Percentiles rank a stretch among this genome's conserved stretches.
Conservation (phyloP, 2,329 filamentous ascomycete genomes). For the Scorias spongiosa region DNA sequence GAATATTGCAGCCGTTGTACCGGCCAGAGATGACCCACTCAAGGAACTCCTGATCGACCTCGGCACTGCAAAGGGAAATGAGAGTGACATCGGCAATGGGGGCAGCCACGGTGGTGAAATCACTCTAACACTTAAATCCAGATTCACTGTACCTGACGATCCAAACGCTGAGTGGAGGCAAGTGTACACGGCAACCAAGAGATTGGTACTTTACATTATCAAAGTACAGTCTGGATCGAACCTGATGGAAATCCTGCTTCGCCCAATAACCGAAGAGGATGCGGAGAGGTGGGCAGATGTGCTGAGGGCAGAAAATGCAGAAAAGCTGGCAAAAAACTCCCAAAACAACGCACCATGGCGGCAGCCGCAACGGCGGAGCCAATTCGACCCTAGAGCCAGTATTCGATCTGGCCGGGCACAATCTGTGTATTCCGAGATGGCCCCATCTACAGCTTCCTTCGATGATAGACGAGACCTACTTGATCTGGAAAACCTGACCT, state of each 20-base stretch:
- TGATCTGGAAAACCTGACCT: conserved; percentile 79
- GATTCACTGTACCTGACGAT: conserved; percentile 38
- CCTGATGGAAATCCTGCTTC: conserved; percentile 88
- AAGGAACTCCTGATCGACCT: conserved; percentile 87
- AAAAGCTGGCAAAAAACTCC: conserved; percentile 33
- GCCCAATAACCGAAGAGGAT: conserved; percentile 73
- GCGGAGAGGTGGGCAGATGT: conserved; percentile 75
- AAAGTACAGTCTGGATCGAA: conserved; percentile 83
- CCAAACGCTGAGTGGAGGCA: conserved; percentile 85
- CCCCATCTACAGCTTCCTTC: conserved; percentile 19
- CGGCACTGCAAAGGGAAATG: conserved; percentile 90
- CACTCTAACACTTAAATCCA: conserved; percentile 20
- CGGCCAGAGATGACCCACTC: conserved; percentile 68
- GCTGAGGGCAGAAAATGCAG: conserved; percentile 62
- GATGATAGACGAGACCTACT: conserved; percentile 40
- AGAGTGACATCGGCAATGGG: conserved; percentile 47
- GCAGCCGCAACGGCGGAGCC: conserved; percentile 1
- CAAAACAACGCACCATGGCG: conserved; percentile 14
- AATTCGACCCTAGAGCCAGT: conserved; percentile 17
- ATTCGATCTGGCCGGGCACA: conserved; percentile 16
- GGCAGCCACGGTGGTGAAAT: conserved; percentile 19
- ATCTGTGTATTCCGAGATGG: conserved; percentile 24
- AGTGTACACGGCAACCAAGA: conserved; percentile 95
- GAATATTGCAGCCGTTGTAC: conserved; percentile 64
- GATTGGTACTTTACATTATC: conserved; percentile 94